Conservation (phyloP, 345 rosid genomes). For the Adansonia digitata region DNA sequence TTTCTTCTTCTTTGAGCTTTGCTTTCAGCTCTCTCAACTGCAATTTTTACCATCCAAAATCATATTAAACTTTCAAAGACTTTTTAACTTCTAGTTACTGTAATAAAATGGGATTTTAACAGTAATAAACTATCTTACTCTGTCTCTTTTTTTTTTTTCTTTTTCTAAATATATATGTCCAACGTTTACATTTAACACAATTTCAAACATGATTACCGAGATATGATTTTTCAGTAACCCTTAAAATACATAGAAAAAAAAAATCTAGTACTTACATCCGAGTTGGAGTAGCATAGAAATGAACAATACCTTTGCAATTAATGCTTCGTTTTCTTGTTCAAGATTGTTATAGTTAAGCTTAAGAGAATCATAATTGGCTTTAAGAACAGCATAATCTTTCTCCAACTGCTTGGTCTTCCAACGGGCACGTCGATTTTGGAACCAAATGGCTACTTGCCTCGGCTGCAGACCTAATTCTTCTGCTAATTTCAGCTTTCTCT, state of each 20-base stretch:
- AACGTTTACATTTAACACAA: too few species aligned
- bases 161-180: too few species aligned
- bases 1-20: slow-evolving; percentile 35
- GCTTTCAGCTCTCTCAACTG: slow-evolving; percentile 51
- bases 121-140: not conserved
- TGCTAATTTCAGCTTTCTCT: slow-evolving; percentile 47
- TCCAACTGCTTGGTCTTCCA: slow-evolving; percentile 69
- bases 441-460: slow-evolving; percentile 67
- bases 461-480: slow-evolving; percentile 57
- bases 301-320: slow-evolving; percentile 43
- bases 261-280: too few species aligned
- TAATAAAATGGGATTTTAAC: not conserved
- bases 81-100: too few species aligned
- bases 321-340: slow-evolving; percentile 36
- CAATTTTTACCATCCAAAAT: slow-evolving; percentile 10
- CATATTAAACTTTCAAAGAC: not conserved
- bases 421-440: slow-evolving; percentile 76
- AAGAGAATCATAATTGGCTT: slow-evolving; percentile 44
- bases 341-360: slow-evolving; percentile 38
- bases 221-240: too few species aligned
- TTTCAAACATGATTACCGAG: too few species aligned
- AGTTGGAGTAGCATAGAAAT: too few species aligned
- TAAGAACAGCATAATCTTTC: slow-evolving; percentile 43
- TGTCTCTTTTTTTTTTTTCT: too few species aligned
- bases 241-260: too few species aligned